A percentile compares a stretch with the other conserved stretches of the same genome.
Conservation (phyloP, 768 basidiomycete genomes). For the Rhodocollybia butyracea region DNA sequence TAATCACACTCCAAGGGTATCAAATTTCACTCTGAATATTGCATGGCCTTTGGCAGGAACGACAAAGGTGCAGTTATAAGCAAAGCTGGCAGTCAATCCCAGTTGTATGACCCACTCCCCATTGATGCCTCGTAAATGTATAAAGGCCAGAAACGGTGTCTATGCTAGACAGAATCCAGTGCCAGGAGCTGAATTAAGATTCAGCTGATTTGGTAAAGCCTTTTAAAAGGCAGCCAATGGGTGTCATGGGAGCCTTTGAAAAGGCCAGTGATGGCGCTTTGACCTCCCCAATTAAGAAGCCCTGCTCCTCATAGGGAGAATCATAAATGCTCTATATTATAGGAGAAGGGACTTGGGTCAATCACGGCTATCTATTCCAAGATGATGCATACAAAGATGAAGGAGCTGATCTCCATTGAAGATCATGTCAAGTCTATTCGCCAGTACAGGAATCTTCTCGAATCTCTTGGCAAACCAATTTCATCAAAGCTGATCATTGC, state of each 20-base stretch:
- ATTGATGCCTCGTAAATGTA: constrained; percentile 5
- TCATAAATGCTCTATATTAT: too few species aligned
- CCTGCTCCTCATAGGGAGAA: too few species aligned
- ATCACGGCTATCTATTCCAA: neutral
- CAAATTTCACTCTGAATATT: constrained; percentile 5
- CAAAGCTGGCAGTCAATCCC: constrained; percentile 1
- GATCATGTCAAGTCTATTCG: neutral
- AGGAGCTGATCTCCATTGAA: neutral
- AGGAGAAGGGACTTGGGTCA: neutral
- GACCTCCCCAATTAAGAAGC: too few species aligned
- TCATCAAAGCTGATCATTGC: neutral
- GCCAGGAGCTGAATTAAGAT: too few species aligned
- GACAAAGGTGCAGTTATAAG: constrained; percentile 8
- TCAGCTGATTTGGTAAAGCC: too few species aligned
- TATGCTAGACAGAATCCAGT: neutral
- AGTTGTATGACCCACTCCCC: constrained; percentile 5
- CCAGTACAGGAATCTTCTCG: neutral
- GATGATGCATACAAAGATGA: neutral
- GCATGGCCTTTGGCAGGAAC: constrained; percentile 9
- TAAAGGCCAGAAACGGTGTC: constrained; percentile 10
- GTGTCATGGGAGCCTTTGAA: too few species aligned
- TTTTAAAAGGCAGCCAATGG: too few species aligned
- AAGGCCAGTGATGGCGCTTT: too few species aligned
- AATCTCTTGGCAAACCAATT: neutral
- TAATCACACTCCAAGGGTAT: constrained; percentile 9